phyloP scores from a whole-genome alignment of 345 rosid species.

The Carallia pectinifolia region DNA sequence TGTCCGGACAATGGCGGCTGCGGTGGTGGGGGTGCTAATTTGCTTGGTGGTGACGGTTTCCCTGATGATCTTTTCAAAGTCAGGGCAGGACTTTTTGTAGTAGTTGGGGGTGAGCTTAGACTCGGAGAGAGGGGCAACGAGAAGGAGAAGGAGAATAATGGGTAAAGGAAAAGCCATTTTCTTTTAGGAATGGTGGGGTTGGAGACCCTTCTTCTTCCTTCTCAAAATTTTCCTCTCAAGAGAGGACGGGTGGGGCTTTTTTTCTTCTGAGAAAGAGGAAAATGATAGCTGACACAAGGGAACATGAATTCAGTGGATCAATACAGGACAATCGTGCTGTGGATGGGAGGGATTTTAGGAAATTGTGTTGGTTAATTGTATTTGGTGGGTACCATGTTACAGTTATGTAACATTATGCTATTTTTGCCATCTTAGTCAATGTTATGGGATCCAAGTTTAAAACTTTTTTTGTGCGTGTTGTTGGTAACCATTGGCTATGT shows the following conservation, averaged over 20 bases:
- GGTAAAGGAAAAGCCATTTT: constrained; percentile 16
- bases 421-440: background rate
- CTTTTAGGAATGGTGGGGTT: background rate
- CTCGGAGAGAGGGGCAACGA: constrained; percentile 14
- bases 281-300: background rate
- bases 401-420: background rate
- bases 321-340: background rate
- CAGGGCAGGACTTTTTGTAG: constrained; percentile 60
- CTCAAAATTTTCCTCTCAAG: constrained; percentile 5
- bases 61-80: constrained; percentile 40
- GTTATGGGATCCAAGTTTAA: background rate
- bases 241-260: background rate
- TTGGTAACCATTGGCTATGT: too few species aligned
- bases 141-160: constrained; percentile 14
- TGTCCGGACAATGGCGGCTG: constrained; percentile 63
- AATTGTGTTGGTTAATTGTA: too few species aligned
- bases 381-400: background rate
- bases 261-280: background rate
- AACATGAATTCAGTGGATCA: background rate
- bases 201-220: constrained; percentile 11
- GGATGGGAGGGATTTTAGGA: constrained; percentile 27
- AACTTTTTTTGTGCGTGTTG: too few species aligned
- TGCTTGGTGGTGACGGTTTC: constrained; percentile 48
- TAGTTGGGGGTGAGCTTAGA: constrained; percentile 42
- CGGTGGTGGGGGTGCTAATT: constrained; percentile 54